Conservation (phyloP, 2,329 filamentous ascomycete species). For the Cladosporium sp. region DNA sequence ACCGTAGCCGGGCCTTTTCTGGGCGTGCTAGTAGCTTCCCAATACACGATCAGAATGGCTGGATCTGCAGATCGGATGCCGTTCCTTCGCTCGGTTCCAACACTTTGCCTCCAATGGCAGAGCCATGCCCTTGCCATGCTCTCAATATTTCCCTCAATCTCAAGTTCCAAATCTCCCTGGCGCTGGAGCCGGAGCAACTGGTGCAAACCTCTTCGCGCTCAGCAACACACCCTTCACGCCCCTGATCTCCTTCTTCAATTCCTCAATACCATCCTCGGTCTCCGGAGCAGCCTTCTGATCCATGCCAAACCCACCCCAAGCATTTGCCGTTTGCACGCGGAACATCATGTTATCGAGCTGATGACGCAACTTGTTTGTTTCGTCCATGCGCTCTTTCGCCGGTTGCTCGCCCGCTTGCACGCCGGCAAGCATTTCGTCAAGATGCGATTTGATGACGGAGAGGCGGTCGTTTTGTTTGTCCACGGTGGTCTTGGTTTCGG, state of each 20-base stretch:
- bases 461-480: slow-evolving; percentile 32
- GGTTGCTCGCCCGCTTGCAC: slow-evolving; percentile 50
- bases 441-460: slow-evolving; percentile 47
- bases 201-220: slow-evolving; percentile 63
- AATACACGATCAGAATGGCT: too few relatives aligned
- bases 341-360: slow-evolving; percentile 61
- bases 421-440: slow-evolving; percentile 46
- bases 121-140: too few relatives aligned
- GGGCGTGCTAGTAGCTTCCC: too few relatives aligned
- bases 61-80: too few relatives aligned
- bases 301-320: slow-evolving; percentile 35
- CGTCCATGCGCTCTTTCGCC: slow-evolving; percentile 47
- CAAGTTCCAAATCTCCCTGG: slow-evolving; percentile 17
- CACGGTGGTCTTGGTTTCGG: slow-evolving; percentile 18
- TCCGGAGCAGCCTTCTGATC: slow-evolving; percentile 16
- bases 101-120: background rate
- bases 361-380: slow-evolving; percentile 53
- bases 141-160: background rate
- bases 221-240: slow-evolving; percentile 74
- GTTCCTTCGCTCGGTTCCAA: too few relatives aligned
- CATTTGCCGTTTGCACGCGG: slow-evolving; percentile 34
- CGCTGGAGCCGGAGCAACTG: slow-evolving; percentile 16
- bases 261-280: slow-evolving; percentile 61
- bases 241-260: slow-evolving; percentile 69
- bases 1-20: too few relatives aligned